A percentile compares a stretch with the other conserved stretches of the same genome.
Conservation (phyloP, 495 filamentous ascomycete species). For the Lentithecium fluviatile region DNA sequence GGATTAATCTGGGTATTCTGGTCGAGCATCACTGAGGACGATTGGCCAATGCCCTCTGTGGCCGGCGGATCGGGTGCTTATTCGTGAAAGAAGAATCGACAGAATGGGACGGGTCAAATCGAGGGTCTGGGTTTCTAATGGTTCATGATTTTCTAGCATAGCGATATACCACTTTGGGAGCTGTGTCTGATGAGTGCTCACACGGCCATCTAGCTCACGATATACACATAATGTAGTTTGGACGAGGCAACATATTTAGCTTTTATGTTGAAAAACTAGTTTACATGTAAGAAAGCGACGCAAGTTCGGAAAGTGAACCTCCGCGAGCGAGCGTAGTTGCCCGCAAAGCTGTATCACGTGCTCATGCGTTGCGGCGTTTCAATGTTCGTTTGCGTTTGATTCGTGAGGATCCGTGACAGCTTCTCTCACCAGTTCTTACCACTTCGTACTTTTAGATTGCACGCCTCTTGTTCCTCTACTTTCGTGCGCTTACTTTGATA, state of each 20-base stretch:
- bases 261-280: background rate
- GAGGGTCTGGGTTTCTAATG: slow-evolving; percentile 21
- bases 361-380: slow-evolving; percentile 1
- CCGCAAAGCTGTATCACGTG: slow-evolving; percentile 2
- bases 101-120: slow-evolving; percentile 3
- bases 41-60: slow-evolving; percentile 77
- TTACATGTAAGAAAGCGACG: background rate
- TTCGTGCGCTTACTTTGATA: too few species aligned
- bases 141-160: slow-evolving; percentile 36
- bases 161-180: slow-evolving; percentile 29
- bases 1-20: slow-evolving; percentile 89
- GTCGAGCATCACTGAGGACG: slow-evolving; percentile 98
- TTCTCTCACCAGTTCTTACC: background rate
- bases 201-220: slow-evolving; percentile 12
- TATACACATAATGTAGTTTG: slow-evolving; percentile 29
- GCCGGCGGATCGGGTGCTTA: slow-evolving; percentile 44
- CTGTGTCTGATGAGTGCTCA: slow-evolving; percentile 9
- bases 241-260: too few species aligned
- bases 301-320: too few species aligned
- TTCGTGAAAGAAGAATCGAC: slow-evolving; percentile 40
- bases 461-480: too few species aligned
- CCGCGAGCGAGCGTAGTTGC: too few species aligned
- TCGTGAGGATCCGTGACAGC: background rate
- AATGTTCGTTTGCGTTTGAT: background rate
- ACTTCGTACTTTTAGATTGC: too few species aligned